These are phyloP conservation scores for Epicoccum sorghinum DNA, from an alignment of 2,329 filamentous ascomycete species.

Conservation along the genomic window DNA sequence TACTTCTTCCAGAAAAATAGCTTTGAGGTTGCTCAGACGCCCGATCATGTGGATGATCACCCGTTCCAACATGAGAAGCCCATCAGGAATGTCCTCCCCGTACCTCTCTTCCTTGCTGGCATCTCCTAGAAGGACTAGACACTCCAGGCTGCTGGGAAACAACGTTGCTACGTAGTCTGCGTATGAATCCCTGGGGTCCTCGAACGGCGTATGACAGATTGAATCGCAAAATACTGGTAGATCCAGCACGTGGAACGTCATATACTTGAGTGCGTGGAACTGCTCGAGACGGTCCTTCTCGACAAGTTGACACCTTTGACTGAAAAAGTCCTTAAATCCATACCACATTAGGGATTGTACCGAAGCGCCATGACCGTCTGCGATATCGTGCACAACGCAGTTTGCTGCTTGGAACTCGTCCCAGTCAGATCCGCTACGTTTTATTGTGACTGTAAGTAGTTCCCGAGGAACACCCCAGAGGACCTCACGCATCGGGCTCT, in stretches of 20 bases:
- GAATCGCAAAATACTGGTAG: neutral
- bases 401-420: neutral
- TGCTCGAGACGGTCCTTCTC: neutral
- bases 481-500: neutral
- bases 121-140: neutral
- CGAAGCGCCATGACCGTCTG: neutral
- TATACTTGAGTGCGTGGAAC: neutral
- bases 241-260: neutral
- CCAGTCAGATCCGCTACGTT: neutral
- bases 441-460: neutral
- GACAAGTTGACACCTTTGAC: neutral
- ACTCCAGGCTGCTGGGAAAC: neutral
- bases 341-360: slow-evolving; percentile 7
- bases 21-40: neutral
- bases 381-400: neutral
- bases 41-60: neutral
- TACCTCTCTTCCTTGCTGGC: neutral
- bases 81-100: neutral
- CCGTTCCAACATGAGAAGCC: neutral
- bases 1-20: neutral
- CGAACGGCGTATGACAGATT: neutral
- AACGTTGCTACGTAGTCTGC: neutral
- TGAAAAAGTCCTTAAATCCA: neutral
- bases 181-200: neutral
- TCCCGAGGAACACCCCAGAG: neutral